Base-by-base conservation (phyloP, 306 rosid species). In the Glycyrrhiza uralensis region DNA sequence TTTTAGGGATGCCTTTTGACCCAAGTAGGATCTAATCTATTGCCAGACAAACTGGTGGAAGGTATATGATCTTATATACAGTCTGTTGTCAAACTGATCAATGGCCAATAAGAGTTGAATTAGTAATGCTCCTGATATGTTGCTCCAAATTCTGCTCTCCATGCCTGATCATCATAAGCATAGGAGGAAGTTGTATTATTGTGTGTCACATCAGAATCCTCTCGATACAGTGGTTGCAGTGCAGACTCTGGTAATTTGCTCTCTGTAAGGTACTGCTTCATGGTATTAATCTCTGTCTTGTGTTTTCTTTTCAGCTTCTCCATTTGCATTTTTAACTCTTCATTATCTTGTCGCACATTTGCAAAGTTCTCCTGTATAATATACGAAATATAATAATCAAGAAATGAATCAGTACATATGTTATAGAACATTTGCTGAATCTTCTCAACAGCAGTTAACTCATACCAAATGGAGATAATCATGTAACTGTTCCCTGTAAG, bases 111-210 rank as follows among this genome's bases (percentile, higher is more conserved):
- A 47, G 6, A 58, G 11, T 30, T 51, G 62, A 58, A 26, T 75
- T 82, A 92, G 76, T 86, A 84, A 69, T 89, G 96, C 6, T 91
- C 88, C 77, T 87, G 96, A 75, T 88, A 95, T 70, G 84, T 87
- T 12, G 96, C 97, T 68, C 97, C 96, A 72, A 95, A 95, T 77
- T 95, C 99, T 24, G 93, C 87, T 76, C 92, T 89, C 99, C 99
- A 89, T 39, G 97, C 91, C 78, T 91, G 97, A 79, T 94, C 99
- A 52, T 87, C 97, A 41, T 94, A 89, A 29, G 68, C 22, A 66
- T 49, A 62, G 6, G 82, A 81, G 29, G 74, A 75, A 61, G 66
- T 36, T 46, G 84, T 71, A 84, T 78, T 81, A 32, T 76, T 70
- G 36, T 67, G 79, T 30, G 47, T 84, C 7, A 22, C 68, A 39